phyloP scores from a whole-genome alignment of 192 early-diverging fungal genomes.

The Coemansia sp. region DNA sequence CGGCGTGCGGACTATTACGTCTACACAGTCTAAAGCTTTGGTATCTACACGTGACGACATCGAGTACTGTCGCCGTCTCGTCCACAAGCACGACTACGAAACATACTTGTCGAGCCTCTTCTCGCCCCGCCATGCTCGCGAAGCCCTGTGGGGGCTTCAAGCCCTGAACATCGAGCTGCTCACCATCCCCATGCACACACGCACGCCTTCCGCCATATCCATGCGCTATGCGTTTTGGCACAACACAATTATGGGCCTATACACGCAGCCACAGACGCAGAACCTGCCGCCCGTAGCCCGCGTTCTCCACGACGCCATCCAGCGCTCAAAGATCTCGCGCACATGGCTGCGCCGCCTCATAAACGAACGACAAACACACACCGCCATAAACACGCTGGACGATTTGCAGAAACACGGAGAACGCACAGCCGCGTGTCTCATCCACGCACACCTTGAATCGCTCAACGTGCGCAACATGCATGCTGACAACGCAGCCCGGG shows the following conservation, averaged over 20 bases:
- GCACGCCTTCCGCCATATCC: conserved; percentile 64
- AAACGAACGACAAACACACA: conserved; percentile 49
- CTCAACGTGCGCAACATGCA: conserved; percentile 76
- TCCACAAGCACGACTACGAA: conserved; percentile 69
- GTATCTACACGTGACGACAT: conserved; percentile 21
- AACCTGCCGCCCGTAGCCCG: conserved; percentile 75
- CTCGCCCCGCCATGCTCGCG: conserved; percentile 62
- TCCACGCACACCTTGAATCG: conserved; percentile 87
- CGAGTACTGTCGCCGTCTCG: conserved; percentile 44
- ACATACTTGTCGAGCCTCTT: conserved; percentile 77
- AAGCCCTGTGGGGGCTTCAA: conserved; percentile 71
- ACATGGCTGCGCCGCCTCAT: conserved; percentile 82
- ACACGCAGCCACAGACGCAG: conserved; percentile 59
- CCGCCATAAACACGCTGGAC: conserved; percentile 57
- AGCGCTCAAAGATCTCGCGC: conserved; percentile 58
- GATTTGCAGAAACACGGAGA: conserved; percentile 89
- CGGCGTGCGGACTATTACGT: too few relatives aligned
- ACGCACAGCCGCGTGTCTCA: conserved; percentile 77
- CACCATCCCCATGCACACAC: conserved; percentile 68
- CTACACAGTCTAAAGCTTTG: not conserved
- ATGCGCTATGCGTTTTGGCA: conserved; percentile 89
- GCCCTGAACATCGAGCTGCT: conserved; percentile 92
- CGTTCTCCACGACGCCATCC: conserved; percentile 62
- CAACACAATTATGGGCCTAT: conserved; percentile 69
- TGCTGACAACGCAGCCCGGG: conserved; percentile 85